These are phyloP conservation scores for Recurvomyces mirabilis DNA, from an alignment of 495 filamentous ascomycete species.

Conservation along the genomic window DNA sequence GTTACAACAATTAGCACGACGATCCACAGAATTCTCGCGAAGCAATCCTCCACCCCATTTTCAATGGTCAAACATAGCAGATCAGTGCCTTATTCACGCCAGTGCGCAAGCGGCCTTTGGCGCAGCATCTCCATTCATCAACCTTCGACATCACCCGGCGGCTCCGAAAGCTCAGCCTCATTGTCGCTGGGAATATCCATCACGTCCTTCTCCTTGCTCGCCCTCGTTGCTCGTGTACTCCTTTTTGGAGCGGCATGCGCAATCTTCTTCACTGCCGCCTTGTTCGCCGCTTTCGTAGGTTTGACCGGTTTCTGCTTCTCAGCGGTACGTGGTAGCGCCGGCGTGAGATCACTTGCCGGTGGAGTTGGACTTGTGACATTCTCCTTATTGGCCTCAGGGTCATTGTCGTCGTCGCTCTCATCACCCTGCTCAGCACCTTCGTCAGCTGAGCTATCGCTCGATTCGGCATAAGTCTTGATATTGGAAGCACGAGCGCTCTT, in stretches of 20 bases:
- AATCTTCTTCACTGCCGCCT: slow-evolving; percentile 3
- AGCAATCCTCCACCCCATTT: too few relatives aligned
- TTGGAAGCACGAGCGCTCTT: slow-evolving; percentile 33
- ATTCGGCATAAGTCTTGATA: slow-evolving; percentile 43
- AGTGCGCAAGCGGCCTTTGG: too few relatives aligned
- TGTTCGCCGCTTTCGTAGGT: slow-evolving; percentile 1
- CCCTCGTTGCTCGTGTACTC: slow-evolving; percentile 8
- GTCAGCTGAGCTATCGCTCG: slow-evolving; percentile 48
- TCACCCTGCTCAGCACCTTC: slow-evolving; percentile 36
- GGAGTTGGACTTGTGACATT: too few relatives aligned
- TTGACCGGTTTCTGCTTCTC: not conserved
- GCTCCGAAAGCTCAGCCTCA: too few relatives aligned
- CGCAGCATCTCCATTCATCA: too few relatives aligned
- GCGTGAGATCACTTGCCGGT: too few relatives aligned
- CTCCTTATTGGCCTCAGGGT: not conserved
- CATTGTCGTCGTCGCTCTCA: slow-evolving; percentile 2
- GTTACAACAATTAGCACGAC: too few relatives aligned
- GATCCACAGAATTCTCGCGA: too few relatives aligned
- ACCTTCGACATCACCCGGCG: too few relatives aligned
- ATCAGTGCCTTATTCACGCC: too few relatives aligned
- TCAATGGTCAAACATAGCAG: too few relatives aligned
- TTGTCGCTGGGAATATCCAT: slow-evolving; percentile 16
- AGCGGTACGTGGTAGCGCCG: too few relatives aligned
- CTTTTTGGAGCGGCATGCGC: not conserved
- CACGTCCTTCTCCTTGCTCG: slow-evolving; percentile 14